Conservation (phyloP, 2,329 filamentous ascomycete genomes). For the Ceratocystiopsis minuta region DNA sequence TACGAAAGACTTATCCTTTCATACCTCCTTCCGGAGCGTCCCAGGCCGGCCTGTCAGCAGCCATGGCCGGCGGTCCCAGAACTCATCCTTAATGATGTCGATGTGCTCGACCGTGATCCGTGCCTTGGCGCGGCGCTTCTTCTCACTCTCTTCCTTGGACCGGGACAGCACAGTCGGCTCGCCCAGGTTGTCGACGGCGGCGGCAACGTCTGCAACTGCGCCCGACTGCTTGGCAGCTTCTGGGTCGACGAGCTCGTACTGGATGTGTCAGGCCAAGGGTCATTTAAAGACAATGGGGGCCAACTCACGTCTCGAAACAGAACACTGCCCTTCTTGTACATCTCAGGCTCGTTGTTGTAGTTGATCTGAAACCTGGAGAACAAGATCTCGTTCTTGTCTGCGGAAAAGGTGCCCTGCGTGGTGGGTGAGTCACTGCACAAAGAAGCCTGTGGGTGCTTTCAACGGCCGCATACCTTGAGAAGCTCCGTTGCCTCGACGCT, state of each 20-base stretch:
- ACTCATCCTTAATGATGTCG: conserved; percentile 89
- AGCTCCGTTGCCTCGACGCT: conserved; percentile 59
- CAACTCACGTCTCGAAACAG: conserved; percentile 58
- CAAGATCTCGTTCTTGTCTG: conserved; percentile 91
- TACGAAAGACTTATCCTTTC: conserved; percentile 1
- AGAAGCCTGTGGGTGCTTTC: too few species aligned
- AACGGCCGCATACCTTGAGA: conserved; percentile 52
- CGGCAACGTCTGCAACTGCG: conserved; percentile 19
- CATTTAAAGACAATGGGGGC: not conserved
- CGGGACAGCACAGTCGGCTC: conserved; percentile 46
- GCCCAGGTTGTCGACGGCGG: conserved; percentile 29
- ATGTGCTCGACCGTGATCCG: conserved; percentile 66
- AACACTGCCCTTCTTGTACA: conserved; percentile 86
- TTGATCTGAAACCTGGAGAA: conserved; percentile 83
- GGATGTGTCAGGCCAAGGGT: not conserved
- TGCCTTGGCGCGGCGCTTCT: conserved; percentile 65
- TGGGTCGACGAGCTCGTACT: conserved; percentile 56
- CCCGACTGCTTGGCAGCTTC: conserved; percentile 22
- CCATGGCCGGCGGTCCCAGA: conserved; percentile 82
- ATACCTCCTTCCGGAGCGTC: conserved; percentile 41
- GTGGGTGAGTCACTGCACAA: not conserved
- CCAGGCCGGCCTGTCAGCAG: conserved; percentile 58
- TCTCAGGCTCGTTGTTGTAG: conserved; percentile 90
- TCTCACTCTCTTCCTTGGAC: conserved; percentile 68
- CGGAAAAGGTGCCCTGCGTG: conserved; percentile 55